Evolutionary conservation across 441 rosid genomes (phyloP).

Genomic region (Populus hybrid): DNA sequence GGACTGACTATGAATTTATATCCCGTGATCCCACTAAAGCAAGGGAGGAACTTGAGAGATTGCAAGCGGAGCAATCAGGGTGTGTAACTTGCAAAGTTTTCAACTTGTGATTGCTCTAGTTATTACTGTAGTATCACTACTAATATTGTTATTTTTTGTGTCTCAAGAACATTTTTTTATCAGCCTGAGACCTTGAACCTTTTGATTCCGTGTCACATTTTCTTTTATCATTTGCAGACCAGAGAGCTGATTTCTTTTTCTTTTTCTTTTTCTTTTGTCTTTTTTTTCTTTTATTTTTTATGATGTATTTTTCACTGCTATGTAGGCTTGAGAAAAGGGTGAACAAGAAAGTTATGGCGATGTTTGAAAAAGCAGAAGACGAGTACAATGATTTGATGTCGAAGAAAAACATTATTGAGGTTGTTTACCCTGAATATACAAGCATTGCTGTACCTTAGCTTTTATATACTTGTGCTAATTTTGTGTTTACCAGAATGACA

Average conservation of each 20-base stretch:
- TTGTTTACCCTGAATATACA: constrained; percentile 29
- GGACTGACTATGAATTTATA: constrained; percentile 93
- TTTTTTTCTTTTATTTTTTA: constrained; percentile 10
- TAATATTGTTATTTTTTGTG: background rate
- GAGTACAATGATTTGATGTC: constrained; percentile 91
- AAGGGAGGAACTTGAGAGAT: constrained; percentile 75
- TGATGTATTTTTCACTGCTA: constrained; percentile 19
- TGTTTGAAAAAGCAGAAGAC: constrained; percentile 99
- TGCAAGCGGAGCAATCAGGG: constrained; percentile 95
- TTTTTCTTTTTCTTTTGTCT: constrained; percentile 14
- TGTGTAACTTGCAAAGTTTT: constrained; percentile 24
- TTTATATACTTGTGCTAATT: constrained; percentile 15
- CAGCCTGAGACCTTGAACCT: background rate
- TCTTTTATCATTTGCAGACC: constrained; percentile 7
- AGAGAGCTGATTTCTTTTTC: constrained; percentile 16
- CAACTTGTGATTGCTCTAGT: background rate
- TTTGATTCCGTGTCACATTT: background rate
- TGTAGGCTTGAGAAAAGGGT: constrained; percentile 95
- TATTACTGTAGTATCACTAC: background rate
- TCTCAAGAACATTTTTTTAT: background rate
- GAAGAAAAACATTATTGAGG: constrained; percentile 97
- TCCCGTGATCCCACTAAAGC: constrained; percentile 73
- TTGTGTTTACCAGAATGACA: constrained; percentile 66
- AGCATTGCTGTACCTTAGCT: constrained; percentile 14
- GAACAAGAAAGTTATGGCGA: constrained; percentile 97